These are phyloP conservation scores for Apostasia shenzhenica DNA, from an alignment of 106 monocot species.

Conservation along the genomic window DNA sequence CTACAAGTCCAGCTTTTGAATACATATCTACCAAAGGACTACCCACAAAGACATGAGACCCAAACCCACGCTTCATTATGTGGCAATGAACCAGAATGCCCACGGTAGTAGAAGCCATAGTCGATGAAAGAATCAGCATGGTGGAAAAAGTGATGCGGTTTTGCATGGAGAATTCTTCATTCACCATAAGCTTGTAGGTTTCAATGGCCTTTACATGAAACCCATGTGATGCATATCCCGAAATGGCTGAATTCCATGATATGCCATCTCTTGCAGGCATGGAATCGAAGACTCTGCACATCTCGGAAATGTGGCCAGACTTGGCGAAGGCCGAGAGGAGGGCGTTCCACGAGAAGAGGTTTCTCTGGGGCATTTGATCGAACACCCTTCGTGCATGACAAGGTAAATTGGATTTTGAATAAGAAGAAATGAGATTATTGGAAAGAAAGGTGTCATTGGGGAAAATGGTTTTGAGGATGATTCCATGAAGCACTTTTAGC, in stretches of 20 bases:
- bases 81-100: constrained; percentile 64
- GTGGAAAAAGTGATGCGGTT: constrained; percentile 65
- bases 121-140: constrained; percentile 46
- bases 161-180: constrained; percentile 11
- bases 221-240: constrained; percentile 30
- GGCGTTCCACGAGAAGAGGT: constrained; percentile 64
- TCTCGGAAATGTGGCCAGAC: constrained; percentile 23
- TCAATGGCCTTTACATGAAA: constrained; percentile 10
- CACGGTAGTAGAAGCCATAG: constrained; percentile 8
- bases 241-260: constrained; percentile 67
- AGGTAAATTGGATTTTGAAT: constrained; percentile 22
- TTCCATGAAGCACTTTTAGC: constrained; percentile 45
- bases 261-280: constrained; percentile 50
- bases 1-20: constrained; percentile 27
- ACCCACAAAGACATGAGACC: constrained; percentile 53
- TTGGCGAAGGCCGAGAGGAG: constrained; percentile 56
- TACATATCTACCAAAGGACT: constrained; percentile 79
- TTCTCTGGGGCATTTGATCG: constrained; percentile 63
- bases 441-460: constrained; percentile 34
- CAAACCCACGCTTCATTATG: constrained; percentile 42
- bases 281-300: constrained; percentile 31
- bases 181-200: constrained; percentile 29
- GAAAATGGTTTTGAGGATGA: constrained; percentile 39
- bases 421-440: constrained; percentile 52
- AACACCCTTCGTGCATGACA: constrained; percentile 44